Base-by-base conservation (phyloP, 2,329 filamentous ascomycete species). In the Alternaria triticimaculans region DNA sequence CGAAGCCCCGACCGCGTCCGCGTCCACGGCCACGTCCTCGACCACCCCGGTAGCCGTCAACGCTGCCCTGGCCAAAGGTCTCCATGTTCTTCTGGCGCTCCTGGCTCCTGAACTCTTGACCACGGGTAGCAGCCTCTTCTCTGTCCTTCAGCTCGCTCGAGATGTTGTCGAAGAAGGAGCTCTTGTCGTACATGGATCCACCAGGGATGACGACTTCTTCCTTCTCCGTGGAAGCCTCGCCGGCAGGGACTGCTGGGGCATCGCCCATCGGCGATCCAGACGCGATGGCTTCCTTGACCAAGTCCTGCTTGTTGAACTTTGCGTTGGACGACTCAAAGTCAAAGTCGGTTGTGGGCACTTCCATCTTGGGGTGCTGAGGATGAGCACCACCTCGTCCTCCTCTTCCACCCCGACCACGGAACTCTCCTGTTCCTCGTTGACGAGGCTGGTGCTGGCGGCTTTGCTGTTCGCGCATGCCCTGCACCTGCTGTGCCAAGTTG, bases 41-140 rank as follows among this genome's bases (percentile, higher is more conserved):
- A 28, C 93, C 92, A 57, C 89, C 89, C 65, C 92, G 88, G 78
- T 89, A 92, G 15, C 89, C 90, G 72, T 99, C 96, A 21, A 99
- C 94, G 71, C 94, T 97, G 57, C 94, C 94, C 80, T 98, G 94
- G 9, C 96, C 96, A 72, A 99, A 99, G 0, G 96, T 99, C 82
- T 99, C 96, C 76, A 99, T 92, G 78, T 98, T 98, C 83, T 93
- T 94, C 80, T 91, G 93, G 78, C 97, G 92, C 79, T 98, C 96
- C 80, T 98, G 94, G 43, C 90, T 91, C 58, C 96, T 90, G 89
- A 96, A 96, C 79, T 97, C 93, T 51, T 92, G 89, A 30, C 93
- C 94, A 5, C 86, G 87, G 45, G 84, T 78, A 30, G 80, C 85
- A 43, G 89, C 90, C 65, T 95, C 92, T 55, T 92, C 89, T 46